These are phyloP conservation scores for Barnettozyma salicaria DNA, from an alignment of 805 yeast species.

Conservation along the genomic window DNA sequence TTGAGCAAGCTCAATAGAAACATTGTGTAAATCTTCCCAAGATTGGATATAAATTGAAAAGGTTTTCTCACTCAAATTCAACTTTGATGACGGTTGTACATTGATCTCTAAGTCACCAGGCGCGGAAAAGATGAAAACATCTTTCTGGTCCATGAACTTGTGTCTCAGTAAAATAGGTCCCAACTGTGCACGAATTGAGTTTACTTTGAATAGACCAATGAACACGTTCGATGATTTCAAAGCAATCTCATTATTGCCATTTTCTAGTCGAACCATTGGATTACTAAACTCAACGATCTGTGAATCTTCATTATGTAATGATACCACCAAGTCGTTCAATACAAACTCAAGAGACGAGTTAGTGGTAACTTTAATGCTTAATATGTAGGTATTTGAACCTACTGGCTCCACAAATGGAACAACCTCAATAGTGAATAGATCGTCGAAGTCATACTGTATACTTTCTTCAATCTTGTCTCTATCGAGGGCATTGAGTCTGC, in stretches of 20 bases:
- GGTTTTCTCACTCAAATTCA: constrained; percentile 16
- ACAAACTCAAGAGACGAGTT: constrained; percentile 16
- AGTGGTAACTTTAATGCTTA: constrained; percentile 8
- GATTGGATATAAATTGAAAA: constrained; percentile 17
- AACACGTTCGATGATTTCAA: constrained; percentile 28
- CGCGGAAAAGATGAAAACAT: constrained; percentile 11
- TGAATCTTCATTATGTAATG: constrained; percentile 13
- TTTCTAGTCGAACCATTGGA: not conserved
- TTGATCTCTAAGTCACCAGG: constrained; percentile 17
- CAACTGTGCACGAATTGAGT: constrained; percentile 22
- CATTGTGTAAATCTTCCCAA: constrained; percentile 4
- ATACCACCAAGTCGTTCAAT: constrained; percentile 23
- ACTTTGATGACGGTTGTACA: constrained; percentile 14
- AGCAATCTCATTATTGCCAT: constrained; percentile 4
- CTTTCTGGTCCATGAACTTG: constrained; percentile 6
- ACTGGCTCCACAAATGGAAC: constrained; percentile 8
- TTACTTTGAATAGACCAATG: constrained; percentile 32
- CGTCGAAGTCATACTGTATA: constrained; percentile 5
- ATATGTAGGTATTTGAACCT: constrained; percentile 13
- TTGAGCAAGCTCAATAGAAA: constrained; percentile 8
- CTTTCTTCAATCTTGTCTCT: not conserved
- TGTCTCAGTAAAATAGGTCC: constrained; percentile 26
- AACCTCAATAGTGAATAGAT: constrained; percentile 11
- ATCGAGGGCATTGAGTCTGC: not conserved
- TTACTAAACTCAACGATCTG: constrained; percentile 9